Evolutionary conservation across 2,329 filamentous ascomycete genomes (phyloP).

Genomic region (Aspergillus calidoustus): DNA sequence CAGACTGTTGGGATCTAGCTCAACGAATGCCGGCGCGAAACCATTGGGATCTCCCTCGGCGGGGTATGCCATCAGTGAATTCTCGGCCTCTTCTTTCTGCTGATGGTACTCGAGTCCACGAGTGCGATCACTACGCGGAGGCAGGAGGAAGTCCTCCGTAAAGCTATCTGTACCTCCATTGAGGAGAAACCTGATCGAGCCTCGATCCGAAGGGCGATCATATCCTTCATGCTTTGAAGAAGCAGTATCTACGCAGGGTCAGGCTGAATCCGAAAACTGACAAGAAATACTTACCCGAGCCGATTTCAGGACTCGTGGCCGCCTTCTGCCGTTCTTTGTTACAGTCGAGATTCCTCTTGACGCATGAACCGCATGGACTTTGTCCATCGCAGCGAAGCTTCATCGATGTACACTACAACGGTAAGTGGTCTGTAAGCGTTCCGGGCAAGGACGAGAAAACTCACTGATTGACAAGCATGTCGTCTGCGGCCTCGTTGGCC

Average conservation of each 20-base stretch:
- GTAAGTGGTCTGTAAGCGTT: slow-evolving; percentile 1
- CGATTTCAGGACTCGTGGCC: slow-evolving; percentile 20
- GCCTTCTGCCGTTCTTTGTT: slow-evolving; percentile 37
- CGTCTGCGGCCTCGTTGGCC: slow-evolving; percentile 51
- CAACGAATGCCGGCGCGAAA: slow-evolving; percentile 27
- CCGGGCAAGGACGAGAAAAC: slow-evolving; percentile 17
- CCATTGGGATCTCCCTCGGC: slow-evolving; percentile 23
- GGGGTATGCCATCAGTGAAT: slow-evolving; percentile 25
- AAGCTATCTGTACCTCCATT: slow-evolving; percentile 53
- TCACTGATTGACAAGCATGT: slow-evolving; percentile 54
- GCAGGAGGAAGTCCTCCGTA: slow-evolving; percentile 50
- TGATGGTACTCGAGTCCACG: slow-evolving; percentile 44
- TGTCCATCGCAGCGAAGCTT: slow-evolving; percentile 53
- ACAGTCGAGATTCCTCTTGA: slow-evolving; percentile 48
- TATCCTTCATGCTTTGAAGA: slow-evolving; percentile 34
- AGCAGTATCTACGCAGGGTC: slow-evolving; percentile 18
- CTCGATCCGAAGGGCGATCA: slow-evolving; percentile 45
- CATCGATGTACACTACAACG: slow-evolving; percentile 49
- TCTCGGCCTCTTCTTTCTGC: slow-evolving; percentile 31
- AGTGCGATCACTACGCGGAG: slow-evolving; percentile 44
- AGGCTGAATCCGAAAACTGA: neutral
- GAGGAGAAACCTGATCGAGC: slow-evolving; percentile 53
- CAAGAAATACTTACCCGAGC: slow-evolving; percentile 25
- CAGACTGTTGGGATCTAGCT: slow-evolving; percentile 31
- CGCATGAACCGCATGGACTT: slow-evolving; percentile 50